Evolutionary conservation across 768 basidiomycete genomes (phyloP).

Genomic region (Sarcomyxa edulis): DNA sequence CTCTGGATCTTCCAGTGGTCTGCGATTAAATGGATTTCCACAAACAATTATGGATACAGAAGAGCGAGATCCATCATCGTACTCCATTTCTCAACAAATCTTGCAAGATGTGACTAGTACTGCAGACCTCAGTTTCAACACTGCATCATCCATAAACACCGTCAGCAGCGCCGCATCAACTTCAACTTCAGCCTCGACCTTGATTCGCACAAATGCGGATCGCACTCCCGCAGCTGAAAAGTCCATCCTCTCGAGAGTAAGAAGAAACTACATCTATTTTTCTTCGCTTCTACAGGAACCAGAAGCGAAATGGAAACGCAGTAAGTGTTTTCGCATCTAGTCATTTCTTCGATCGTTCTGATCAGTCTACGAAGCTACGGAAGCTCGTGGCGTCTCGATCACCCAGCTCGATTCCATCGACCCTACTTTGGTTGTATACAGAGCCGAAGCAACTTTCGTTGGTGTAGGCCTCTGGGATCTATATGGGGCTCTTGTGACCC

Average conservation of each 20-base stretch:
- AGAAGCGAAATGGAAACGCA: constrained; percentile 93
- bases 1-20: constrained; percentile 67
- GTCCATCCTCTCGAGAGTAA: constrained; percentile 79
- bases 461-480: constrained; percentile 95
- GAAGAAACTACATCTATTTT: constrained; percentile 96
- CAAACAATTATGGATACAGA: constrained; percentile 62
- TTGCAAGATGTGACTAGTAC: constrained; percentile 71
- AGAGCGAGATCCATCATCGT: constrained; percentile 60
- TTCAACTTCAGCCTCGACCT: constrained; percentile 23
- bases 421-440: constrained; percentile 91
- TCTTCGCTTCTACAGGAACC: constrained; percentile 96
- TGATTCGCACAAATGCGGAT: constrained; percentile 33
- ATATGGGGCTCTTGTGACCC: constrained; percentile 81
- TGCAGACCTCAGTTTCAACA: constrained; percentile 62
- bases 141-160: constrained; percentile 55
- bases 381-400: constrained; percentile 86
- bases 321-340: constrained; percentile 36
- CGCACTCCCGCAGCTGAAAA: constrained; percentile 67
- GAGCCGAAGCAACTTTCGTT: constrained; percentile 96
- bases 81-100: constrained; percentile 54
- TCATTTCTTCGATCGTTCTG: constrained; percentile 5
- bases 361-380: constrained; percentile 49
- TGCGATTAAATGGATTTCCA: constrained; percentile 84
- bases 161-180: constrained; percentile 39
- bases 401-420: constrained; percentile 97